phyloP scores from a whole-genome alignment of 2,329 filamentous ascomycete species.

The Fusarium pseudonygamai region DNA sequence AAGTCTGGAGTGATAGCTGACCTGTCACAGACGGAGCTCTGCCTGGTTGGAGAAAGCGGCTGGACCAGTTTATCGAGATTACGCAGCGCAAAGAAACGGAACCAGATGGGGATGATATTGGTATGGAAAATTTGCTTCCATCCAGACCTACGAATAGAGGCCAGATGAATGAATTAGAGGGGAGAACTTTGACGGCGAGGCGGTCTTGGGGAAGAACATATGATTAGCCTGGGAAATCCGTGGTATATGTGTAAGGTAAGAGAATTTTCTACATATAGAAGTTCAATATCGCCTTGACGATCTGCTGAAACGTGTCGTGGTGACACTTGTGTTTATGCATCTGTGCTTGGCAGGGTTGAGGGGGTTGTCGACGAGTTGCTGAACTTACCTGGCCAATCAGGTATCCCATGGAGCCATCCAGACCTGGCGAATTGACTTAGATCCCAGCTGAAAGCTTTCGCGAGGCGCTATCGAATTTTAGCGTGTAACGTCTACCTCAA shows the following conservation, averaged over 20 bases:
- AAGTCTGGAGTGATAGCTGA: rapidly evolving
- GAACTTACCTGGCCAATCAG: not conserved
- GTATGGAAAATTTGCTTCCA: not conserved
- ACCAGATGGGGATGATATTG: rapidly evolving
- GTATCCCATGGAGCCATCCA: rapidly evolving
- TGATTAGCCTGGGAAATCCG: not conserved
- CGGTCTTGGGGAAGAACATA: not conserved
- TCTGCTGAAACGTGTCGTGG: too few species aligned
- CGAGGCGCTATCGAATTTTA: not conserved
- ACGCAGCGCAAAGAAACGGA: not conserved
- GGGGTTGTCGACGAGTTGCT: rapidly evolving
- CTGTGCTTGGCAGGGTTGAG: not conserved
- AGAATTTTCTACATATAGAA: rapidly evolving
- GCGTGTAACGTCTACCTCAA: not conserved
- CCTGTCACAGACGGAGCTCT: not conserved
- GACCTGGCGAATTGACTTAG: rapidly evolving
- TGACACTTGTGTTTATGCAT: rapidly evolving
- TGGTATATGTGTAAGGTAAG: rapidly evolving
- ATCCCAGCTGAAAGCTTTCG: not conserved
- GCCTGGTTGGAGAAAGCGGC: not conserved
- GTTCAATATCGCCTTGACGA: not conserved
- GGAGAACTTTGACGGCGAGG: rapidly evolving
- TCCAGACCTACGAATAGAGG: rapidly evolving
- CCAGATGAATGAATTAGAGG: not conserved
- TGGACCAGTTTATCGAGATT: not conserved